These are phyloP conservation scores for Teratosphaeriaceae sp. DNA, from an alignment of 2,329 filamentous ascomycete genomes.

Conservation along the genomic window DNA sequence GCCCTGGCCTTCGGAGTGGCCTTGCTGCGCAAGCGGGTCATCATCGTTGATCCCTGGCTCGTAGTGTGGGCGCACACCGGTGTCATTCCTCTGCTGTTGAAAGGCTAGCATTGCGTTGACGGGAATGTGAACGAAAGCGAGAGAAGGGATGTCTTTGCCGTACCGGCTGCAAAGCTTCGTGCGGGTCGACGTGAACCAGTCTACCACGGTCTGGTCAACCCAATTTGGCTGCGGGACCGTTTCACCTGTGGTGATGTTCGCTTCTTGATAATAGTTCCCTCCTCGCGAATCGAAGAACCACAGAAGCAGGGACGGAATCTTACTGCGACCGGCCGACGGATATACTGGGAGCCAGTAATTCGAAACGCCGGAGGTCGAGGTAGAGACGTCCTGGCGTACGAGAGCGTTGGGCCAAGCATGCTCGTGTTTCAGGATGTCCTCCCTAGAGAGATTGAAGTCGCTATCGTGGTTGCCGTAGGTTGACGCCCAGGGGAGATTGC, in stretches of 20 bases:
- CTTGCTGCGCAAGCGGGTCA: constrained; percentile 33
- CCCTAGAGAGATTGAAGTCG: constrained; percentile 50
- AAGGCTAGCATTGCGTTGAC: constrained; percentile 36
- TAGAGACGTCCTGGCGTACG: constrained; percentile 39
- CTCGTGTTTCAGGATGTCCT: constrained; percentile 37
- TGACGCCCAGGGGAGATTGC: constrained; percentile 55
- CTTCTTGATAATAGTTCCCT: constrained; percentile 47
- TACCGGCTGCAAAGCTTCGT: constrained; percentile 11
- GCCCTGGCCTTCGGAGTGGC: no score
- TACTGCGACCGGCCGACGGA: constrained; percentile 33
- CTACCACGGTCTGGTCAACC: constrained; percentile 38
- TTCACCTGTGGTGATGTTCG: constrained; percentile 17
- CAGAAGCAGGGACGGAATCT: constrained; percentile 47
- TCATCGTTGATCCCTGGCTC: constrained; percentile 45
- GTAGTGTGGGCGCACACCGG: constrained; percentile 35
- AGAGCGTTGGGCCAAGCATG: constrained; percentile 29
- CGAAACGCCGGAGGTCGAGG: constrained; percentile 37
- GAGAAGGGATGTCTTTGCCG: constrained; percentile 35
- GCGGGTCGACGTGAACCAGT: constrained; percentile 39
- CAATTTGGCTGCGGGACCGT: constrained; percentile 34
- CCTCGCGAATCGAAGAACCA: constrained; percentile 69
- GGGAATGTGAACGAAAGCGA: constrained; percentile 53
- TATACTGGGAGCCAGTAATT: constrained; percentile 53
- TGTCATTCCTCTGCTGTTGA: constrained; percentile 33
- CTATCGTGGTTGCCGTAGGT: constrained; percentile 68